phyloP scores from a whole-genome alignment of 2,329 filamentous ascomycete genomes.

The Cytospora leucostoma region DNA sequence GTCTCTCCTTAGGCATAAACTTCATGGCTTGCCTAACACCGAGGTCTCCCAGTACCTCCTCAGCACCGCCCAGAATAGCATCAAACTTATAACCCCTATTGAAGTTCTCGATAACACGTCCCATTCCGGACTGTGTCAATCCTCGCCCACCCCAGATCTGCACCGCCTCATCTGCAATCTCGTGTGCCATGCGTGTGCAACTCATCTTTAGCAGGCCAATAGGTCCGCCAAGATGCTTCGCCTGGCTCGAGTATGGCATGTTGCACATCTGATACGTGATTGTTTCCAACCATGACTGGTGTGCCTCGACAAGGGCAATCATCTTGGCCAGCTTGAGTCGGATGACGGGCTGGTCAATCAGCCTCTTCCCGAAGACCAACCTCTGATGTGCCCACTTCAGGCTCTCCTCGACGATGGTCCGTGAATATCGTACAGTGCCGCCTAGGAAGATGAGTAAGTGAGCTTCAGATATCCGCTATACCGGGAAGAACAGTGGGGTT shows the following conservation, averaged over 20 bases:
- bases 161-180: constrained; percentile 79
- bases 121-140: constrained; percentile 81
- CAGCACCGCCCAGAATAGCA: constrained; percentile 75
- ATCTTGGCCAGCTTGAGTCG: constrained; percentile 85
- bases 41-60: constrained; percentile 79
- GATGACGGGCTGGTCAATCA: constrained; percentile 83
- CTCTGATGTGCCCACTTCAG: constrained; percentile 89
- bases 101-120: constrained; percentile 79
- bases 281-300: constrained; percentile 82
- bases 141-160: constrained; percentile 86
- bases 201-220: constrained; percentile 83
- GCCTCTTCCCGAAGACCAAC: constrained; percentile 77
- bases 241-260: constrained; percentile 78
- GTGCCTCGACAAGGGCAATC: constrained; percentile 79
- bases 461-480: too few species aligned
- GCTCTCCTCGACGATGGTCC: constrained; percentile 77
- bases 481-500: constrained; percentile 1
- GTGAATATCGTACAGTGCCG: constrained; percentile 63
- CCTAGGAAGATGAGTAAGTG: constrained; percentile 37
- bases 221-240: constrained; percentile 73
- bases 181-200: constrained; percentile 74
- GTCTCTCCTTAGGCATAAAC: constrained; percentile 79
- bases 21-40: constrained; percentile 83
- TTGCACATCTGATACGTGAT: constrained; percentile 87
- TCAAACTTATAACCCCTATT: constrained; percentile 83